Evolutionary conservation across 75 land plant species (phyloP), one percentile per base, ranked within the genome.

Genomic region (Chamaecyparis obtusa): DNA sequence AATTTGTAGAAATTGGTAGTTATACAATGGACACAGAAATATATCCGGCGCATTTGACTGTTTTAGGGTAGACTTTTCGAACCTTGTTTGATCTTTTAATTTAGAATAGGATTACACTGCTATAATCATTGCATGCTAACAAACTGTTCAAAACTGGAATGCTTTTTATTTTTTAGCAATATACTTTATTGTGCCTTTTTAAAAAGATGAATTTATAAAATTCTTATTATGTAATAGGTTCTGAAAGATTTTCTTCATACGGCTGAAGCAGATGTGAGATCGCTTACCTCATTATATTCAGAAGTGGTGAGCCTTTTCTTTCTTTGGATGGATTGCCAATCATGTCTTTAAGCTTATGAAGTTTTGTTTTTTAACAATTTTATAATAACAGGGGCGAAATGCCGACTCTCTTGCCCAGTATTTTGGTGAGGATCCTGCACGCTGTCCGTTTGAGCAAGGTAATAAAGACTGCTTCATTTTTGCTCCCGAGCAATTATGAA

Each of bases 261-360:
- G 49, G 99, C 99, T 60, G 99, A 98, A 90, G 97, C 99, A 86
- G 97, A 95, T 84, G 99, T 97, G 41, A 94, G 99, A 89, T 90
- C 97, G 24, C 89, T 98, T 14, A 92, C 91, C 49, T 91, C 96
- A 78, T 88, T 98, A 87, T 98, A 98, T 84, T 87, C 96, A 81
- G 99, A 98, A 95, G 99, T 97, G 97, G 99, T 98, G 86, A 91
- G 95, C 80, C 46, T 85, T 55, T 36, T 87, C 56, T 41, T 46
- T 86, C 51, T 86, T 2, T 74, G 49, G 74, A 36, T 39, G 39
- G n/a, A 27, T 80, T 9, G 1, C 83, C 46, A 46, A 27, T 81
- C 33, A 3, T n/a, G 15, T 81, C 27, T 5, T 44, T 19, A 9
- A 19, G 3, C 27, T 46, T n/a, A 10, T 46, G 33, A 81, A 44